phyloP scores from a whole-genome alignment of 257 asterid genomes.

The Nicotiana sylvestris region DNA sequence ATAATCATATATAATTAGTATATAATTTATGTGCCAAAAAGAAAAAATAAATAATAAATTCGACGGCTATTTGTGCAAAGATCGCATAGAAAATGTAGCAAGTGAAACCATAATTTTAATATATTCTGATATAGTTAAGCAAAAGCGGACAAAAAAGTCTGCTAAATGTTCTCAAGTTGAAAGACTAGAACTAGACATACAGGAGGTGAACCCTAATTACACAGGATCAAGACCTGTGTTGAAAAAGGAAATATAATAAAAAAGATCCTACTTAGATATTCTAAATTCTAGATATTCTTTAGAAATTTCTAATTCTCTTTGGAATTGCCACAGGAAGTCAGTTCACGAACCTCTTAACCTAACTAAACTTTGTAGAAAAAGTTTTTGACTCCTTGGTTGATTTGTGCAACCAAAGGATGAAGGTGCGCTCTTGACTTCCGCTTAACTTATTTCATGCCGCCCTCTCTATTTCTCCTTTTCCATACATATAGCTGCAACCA shows the following conservation, averaged over 20 bases:
- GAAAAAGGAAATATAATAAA: neutral
- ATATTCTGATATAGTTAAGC: neutral
- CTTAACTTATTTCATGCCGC: neutral
- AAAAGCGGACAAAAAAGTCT: neutral
- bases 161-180: neutral
- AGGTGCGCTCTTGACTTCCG: conserved; percentile 26
- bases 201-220: neutral
- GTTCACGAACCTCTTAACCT: conserved; percentile 18
- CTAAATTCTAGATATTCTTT: neutral
- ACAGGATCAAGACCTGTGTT: neutral
- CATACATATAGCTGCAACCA: neutral
- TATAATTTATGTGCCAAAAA: too few relatives aligned
- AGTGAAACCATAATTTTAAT: neutral
- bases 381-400: neutral
- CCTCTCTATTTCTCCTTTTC: neutral
- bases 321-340: conserved; percentile 12
- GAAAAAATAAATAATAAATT: too few relatives aligned
- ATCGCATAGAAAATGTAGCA: neutral
- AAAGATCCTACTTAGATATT: too few relatives aligned
- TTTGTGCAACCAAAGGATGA: neutral
- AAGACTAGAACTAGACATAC: neutral
- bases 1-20: too few relatives aligned
- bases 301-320: neutral
- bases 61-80: too few relatives aligned
- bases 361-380: neutral